A percentile compares a stretch with the other conserved stretches of the same genome.
phyloP scores from a whole-genome alignment of 208 protist genomes.

The Plasmodiophora brassicae region DNA sequence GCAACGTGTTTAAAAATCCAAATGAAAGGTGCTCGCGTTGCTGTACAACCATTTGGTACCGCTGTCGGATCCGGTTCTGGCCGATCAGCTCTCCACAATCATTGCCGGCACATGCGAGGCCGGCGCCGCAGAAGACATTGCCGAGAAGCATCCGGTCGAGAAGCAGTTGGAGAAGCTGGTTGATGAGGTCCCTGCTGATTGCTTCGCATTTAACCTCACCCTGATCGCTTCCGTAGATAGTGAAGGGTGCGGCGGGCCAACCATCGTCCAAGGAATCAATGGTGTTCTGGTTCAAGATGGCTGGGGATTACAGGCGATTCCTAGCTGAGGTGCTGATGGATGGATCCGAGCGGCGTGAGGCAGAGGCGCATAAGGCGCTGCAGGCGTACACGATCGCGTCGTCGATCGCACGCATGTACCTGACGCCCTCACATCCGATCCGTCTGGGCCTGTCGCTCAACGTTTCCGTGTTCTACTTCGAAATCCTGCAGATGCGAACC shows the following conservation, averaged over 20 bases:
- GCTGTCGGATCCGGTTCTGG: not conserved
- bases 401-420: not conserved
- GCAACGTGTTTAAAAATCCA: not conserved
- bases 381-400: not conserved
- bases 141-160: too few species aligned
- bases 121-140: too few species aligned
- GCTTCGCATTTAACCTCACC: too few species aligned
- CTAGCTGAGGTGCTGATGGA: conserved; percentile 9
- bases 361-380: not conserved
- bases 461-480: conserved; percentile 12
- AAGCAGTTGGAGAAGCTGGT: too few species aligned
- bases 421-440: not conserved
- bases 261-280: conserved; percentile 1
- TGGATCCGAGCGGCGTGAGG: not conserved
- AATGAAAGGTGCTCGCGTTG: not conserved
- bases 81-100: too few species aligned
- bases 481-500: conserved; percentile 19
- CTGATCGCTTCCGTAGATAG: too few species aligned
- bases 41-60: not conserved
- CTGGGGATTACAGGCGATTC: not conserved
- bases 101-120: too few species aligned
- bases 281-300: conserved; percentile 32
- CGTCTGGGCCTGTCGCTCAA: not conserved
- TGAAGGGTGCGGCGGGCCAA: too few species aligned
- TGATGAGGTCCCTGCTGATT: too few species aligned